Evolutionary conservation across 345 rosid species (phyloP).

Genomic region (Rhizophora apiculata): DNA sequence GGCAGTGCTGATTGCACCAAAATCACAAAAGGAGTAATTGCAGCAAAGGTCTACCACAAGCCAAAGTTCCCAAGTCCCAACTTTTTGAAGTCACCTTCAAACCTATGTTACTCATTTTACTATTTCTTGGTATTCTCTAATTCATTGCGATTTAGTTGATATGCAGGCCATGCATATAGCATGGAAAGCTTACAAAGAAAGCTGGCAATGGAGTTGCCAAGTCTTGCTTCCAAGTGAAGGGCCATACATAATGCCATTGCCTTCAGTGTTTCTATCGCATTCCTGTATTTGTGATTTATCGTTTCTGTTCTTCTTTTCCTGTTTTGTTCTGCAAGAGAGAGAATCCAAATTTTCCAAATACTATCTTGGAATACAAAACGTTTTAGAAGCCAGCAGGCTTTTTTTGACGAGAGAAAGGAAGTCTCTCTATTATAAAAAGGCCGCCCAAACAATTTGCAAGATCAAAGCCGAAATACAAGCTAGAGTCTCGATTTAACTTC

Average conservation of each 20-base stretch:
- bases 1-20: slow-evolving; percentile 62
- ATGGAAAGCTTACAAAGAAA: too few relatives aligned
- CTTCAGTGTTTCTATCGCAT: too few relatives aligned
- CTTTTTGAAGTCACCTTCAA: slow-evolving; percentile 73
- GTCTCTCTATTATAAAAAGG: slow-evolving; percentile 5
- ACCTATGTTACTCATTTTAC: neutral
- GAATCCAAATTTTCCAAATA: neutral
- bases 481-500: slow-evolving; percentile 71
- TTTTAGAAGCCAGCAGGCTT: neutral
- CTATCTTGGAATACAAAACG: neutral
- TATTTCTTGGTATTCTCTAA: too few relatives aligned
- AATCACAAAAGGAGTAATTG: slow-evolving; percentile 58
- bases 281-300: too few relatives aligned
- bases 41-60: slow-evolving; percentile 54
- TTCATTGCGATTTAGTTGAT: too few relatives aligned
- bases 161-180: too few relatives aligned
- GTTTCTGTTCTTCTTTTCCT: too few relatives aligned
- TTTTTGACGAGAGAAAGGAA: neutral
- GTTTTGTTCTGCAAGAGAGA: too few relatives aligned
- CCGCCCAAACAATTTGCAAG: slow-evolving; percentile 55
- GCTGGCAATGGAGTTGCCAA: too few relatives aligned
- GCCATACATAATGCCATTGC: too few relatives aligned
- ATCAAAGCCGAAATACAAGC: slow-evolving; percentile 78
- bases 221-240: too few relatives aligned
- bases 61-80: slow-evolving; percentile 72